Evolutionary conservation across 2,329 filamentous ascomycete species (phyloP).

Genomic region (Pseudomassariella vexata): DNA sequence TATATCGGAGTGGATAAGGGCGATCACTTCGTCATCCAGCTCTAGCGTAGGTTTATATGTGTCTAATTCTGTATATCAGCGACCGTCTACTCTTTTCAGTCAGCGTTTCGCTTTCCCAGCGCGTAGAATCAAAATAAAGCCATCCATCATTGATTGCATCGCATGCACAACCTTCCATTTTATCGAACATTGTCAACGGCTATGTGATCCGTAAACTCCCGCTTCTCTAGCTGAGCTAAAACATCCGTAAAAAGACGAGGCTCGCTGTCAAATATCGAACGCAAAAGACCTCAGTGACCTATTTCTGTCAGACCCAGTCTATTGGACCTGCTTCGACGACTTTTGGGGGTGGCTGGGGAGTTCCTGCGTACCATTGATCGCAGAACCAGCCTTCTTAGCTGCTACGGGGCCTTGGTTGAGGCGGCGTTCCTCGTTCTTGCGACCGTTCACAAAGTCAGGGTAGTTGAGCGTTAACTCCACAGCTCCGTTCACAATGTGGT

Average conservation of each 20-base stretch:
- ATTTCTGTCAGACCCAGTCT: no score
- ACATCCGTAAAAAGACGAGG: conserved; percentile 6
- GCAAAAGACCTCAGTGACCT: conserved; percentile 5
- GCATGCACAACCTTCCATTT: no score
- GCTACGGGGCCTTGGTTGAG: conserved; percentile 40
- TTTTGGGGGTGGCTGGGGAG: conserved; percentile 30
- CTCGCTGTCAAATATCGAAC: conserved; percentile 6
- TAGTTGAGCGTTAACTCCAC: conserved; percentile 94
- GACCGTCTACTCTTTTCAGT: no score
- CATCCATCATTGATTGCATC: conserved; percentile 15
- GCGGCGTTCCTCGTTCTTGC: conserved; percentile 62
- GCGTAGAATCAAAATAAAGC: conserved; percentile 4
- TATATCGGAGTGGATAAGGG: no score
- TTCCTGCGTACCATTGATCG: conserved; percentile 24
- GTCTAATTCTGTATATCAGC: no score
- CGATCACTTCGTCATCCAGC: no score
- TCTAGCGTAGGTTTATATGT: no score
- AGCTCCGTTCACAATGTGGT: conserved; percentile 82
- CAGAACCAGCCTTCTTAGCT: conserved; percentile 22
- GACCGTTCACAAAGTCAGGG: conserved; percentile 87
- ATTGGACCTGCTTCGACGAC: conserved; percentile 2
- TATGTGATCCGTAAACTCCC: conserved; percentile 8
- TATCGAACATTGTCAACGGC: conserved; percentile 8
- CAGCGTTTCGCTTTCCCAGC: conserved; percentile 4
- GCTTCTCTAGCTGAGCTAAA: conserved; percentile 6